These are phyloP conservation scores for Lineolata rhizophorae DNA, from an alignment of 495 filamentous ascomycete species.

Conservation along the genomic window DNA sequence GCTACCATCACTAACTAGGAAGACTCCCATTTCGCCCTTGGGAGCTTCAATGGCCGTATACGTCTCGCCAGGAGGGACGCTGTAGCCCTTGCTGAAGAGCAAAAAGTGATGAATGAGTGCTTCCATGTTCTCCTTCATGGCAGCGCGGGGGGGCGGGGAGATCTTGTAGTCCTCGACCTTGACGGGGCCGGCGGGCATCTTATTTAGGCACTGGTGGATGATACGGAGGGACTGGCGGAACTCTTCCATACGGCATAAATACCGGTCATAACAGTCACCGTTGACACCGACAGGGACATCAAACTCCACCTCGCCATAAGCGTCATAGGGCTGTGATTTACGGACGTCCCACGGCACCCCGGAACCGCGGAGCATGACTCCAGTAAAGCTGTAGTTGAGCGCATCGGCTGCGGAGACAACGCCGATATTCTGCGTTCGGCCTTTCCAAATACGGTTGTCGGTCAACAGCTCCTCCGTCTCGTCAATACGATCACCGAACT, in stretches of 20 bases:
- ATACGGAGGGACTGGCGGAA: slow-evolving; percentile 95
- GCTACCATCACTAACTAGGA: slow-evolving; percentile 84
- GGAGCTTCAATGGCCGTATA: slow-evolving; percentile 95
- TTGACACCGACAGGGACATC: slow-evolving; percentile 93
- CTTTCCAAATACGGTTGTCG: slow-evolving; percentile 98
- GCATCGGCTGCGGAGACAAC: slow-evolving; percentile 82
- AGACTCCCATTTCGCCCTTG: slow-evolving; percentile 99
- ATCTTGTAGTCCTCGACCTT: slow-evolving; percentile 98
- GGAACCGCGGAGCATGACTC: slow-evolving; percentile 93
- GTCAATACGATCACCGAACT: slow-evolving; percentile 97
- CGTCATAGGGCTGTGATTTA: slow-evolving; percentile 89
- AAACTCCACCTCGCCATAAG: slow-evolving; percentile 93
- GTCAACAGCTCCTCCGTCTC: slow-evolving; percentile 97
- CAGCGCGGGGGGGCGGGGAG: slow-evolving; percentile 81
- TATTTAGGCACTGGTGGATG: slow-evolving; percentile 95
- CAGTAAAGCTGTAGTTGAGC: slow-evolving; percentile 84
- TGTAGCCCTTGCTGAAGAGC: slow-evolving; percentile 93
- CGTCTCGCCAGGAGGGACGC: slow-evolving; percentile 94
- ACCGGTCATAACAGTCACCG: slow-evolving; percentile 98
- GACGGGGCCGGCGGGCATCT: slow-evolving; percentile 90
- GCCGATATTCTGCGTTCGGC: slow-evolving; percentile 74
- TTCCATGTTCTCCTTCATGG: slow-evolving; percentile 99
- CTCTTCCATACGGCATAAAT: slow-evolving; percentile 98
- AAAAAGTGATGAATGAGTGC: slow-evolving; percentile 98
- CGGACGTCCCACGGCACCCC: slow-evolving; percentile 97